phyloP scores from a whole-genome alignment of 352 stramenopile species.

The Globisporangium megalacanthum region DNA sequence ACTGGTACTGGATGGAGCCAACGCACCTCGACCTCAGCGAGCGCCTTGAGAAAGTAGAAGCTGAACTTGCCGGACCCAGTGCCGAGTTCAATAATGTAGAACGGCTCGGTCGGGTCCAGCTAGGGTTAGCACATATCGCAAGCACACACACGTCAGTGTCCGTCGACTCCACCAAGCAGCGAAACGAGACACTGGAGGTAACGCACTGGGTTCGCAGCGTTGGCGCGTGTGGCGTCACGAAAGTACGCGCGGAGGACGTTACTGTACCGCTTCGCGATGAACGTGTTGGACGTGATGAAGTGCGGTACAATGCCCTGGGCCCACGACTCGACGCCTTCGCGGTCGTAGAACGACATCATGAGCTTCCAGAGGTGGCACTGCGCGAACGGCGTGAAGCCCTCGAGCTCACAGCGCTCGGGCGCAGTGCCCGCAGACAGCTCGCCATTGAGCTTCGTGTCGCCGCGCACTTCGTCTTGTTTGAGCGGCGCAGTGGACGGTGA shows the following conservation, averaged over 20 bases:
- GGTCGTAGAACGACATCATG: constrained; percentile 94
- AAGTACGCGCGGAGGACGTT: constrained; percentile 65
- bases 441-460: not conserved
- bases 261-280: constrained; percentile 91
- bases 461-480: not conserved
- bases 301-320: constrained; percentile 92
- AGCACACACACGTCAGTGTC: constrained; percentile 1
- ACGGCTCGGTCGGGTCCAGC: constrained; percentile 71
- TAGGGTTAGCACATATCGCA: too few relatives aligned
- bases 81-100: constrained; percentile 94
- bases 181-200: too few relatives aligned
- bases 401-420: constrained; percentile 65
- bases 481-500: too few relatives aligned
- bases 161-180: too few relatives aligned
- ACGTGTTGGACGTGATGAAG: constrained; percentile 96
- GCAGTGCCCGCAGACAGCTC: not conserved
- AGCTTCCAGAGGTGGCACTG: constrained; percentile 91
- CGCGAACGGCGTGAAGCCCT: constrained; percentile 88
- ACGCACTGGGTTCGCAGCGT: constrained; percentile 25
- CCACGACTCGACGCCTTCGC: constrained; percentile 84
- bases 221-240: constrained; percentile 38
- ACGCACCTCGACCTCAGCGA: constrained; percentile 51
- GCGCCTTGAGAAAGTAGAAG: constrained; percentile 92
- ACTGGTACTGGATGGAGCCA: too few relatives aligned
- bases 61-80: constrained; percentile 92